Conservation (phyloP, 2,329 filamentous ascomycete genomes). For the Calonectria naviculata region DNA sequence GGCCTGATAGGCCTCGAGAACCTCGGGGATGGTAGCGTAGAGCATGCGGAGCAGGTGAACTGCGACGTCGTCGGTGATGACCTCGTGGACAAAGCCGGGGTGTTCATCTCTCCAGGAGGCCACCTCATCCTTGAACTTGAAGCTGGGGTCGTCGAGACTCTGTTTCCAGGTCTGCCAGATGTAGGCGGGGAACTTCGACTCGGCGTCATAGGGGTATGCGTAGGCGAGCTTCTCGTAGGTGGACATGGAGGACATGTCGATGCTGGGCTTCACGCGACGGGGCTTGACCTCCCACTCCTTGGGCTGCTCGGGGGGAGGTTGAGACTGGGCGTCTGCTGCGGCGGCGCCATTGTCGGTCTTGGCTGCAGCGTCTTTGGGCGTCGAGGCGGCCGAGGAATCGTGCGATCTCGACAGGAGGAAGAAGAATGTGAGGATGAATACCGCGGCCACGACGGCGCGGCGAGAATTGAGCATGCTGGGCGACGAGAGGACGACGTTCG, state of each 20-base stretch:
- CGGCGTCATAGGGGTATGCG: constrained; percentile 92
- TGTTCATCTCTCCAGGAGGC: constrained; percentile 90
- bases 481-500: constrained; percentile 26
- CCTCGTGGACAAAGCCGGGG: constrained; percentile 94
- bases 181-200: constrained; percentile 92
- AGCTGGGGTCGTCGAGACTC: constrained; percentile 80
- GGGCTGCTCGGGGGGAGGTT: constrained; percentile 28
- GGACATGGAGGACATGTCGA: constrained; percentile 78
- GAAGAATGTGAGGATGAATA: constrained; percentile 75
- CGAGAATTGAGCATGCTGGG: constrained; percentile 79
- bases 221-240: constrained; percentile 87
- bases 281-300: constrained; percentile 33
- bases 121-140: constrained; percentile 85
- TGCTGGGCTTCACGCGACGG: constrained; percentile 55
- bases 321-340: constrained; percentile 33
- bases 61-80: constrained; percentile 92
- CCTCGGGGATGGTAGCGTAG: constrained; percentile 84
- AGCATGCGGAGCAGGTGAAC: constrained; percentile 84
- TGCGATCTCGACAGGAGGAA: constrained; percentile 76
- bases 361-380: constrained; percentile 26
- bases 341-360: constrained; percentile 31
- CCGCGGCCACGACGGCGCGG: constrained; percentile 78
- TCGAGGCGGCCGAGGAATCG: constrained; percentile 38
- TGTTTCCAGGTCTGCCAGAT: constrained; percentile 99
- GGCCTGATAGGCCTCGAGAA: constrained; percentile 80